Evolutionary conservation across 331 rosid species (phyloP).

Genomic region (Malus hybrid): DNA sequence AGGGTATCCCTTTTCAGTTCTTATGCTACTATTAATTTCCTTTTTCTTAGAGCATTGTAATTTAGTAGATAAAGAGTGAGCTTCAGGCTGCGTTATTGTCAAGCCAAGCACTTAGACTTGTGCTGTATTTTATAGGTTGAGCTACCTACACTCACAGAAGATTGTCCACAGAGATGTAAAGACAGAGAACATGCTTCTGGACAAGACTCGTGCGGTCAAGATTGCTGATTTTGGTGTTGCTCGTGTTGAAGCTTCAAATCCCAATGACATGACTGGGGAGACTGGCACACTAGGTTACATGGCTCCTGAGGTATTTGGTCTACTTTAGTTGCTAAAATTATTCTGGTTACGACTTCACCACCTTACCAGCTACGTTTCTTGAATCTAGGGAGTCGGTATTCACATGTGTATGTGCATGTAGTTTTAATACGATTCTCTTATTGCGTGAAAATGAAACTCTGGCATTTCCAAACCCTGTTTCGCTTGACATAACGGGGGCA

Average conservation of each 20-base stretch:
- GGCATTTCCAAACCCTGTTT: not conserved
- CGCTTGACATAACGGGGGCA: not conserved
- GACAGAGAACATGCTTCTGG: constrained; percentile 96
- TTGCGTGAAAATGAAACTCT: not conserved
- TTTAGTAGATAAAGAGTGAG: constrained; percentile 9
- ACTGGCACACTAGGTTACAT: constrained; percentile 98
- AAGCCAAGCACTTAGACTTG: constrained; percentile 6
- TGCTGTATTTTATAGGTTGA: constrained; percentile 53
- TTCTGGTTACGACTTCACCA: not conserved
- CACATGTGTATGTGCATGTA: not conserved
- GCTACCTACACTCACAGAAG: constrained; percentile 92
- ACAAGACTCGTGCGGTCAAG: constrained; percentile 72
- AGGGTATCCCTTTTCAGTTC: constrained; percentile 48
- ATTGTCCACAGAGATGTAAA: constrained; percentile 98
- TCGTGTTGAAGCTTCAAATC: constrained; percentile 98
- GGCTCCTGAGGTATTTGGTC: constrained; percentile 87
- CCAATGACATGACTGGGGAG: constrained; percentile 99
- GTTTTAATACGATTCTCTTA: not conserved
- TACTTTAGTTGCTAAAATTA: not conserved
- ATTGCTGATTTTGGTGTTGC: constrained; percentile 99
- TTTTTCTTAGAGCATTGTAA: constrained; percentile 8
- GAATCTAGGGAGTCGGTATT: not conserved
- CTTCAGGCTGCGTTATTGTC: not conserved
- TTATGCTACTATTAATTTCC: not conserved
- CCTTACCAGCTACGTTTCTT: not conserved